phyloP scores from a whole-genome alignment of 495 filamentous ascomycete species.

The Penicillium chermesinum region DNA sequence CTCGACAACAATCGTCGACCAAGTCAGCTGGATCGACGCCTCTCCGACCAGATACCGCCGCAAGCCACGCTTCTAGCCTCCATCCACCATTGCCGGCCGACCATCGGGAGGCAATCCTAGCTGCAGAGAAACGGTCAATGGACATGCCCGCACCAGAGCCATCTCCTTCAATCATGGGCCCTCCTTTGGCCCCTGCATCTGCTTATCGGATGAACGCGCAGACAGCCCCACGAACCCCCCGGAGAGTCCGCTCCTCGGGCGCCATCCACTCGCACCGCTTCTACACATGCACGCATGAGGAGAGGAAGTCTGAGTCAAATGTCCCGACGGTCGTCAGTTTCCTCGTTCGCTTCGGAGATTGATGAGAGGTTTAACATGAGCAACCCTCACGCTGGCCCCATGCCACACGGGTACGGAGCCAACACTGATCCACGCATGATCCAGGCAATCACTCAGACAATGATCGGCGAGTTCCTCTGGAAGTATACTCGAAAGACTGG shows the following conservation, averaged over 20 bases:
- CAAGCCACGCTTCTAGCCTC: conserved; percentile 49
- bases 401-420: conserved; percentile 49
- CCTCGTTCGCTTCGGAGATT: conserved; percentile 90
- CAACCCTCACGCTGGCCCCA: conserved; percentile 47
- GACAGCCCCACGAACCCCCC: conserved; percentile 68
- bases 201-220: conserved; percentile 52
- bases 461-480: conserved; percentile 99
- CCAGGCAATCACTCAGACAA: conserved; percentile 97
- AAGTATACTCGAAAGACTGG: conserved; percentile 95
- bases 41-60: conserved; percentile 62
- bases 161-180: conserved; percentile 66
- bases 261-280: conserved; percentile 52
- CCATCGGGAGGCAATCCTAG: conserved; percentile 78
- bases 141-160: conserved; percentile 38
- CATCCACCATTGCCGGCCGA: conserved; percentile 77
- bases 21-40: conserved; percentile 28
- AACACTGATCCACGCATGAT: conserved; percentile 96
- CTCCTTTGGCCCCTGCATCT: conserved; percentile 76
- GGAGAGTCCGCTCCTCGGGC: conserved; percentile 41
- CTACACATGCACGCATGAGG: conserved; percentile 35
- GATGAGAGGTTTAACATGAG: conserved; percentile 81
- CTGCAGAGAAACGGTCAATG: conserved; percentile 57
- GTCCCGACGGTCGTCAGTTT: conserved; percentile 77
- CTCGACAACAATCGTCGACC: conserved; percentile 33
- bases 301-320: conserved; percentile 49